Evolutionary conservation across 2,329 filamentous ascomycete species (phyloP).

Genomic region (Aureobasidium zeae): DNA sequence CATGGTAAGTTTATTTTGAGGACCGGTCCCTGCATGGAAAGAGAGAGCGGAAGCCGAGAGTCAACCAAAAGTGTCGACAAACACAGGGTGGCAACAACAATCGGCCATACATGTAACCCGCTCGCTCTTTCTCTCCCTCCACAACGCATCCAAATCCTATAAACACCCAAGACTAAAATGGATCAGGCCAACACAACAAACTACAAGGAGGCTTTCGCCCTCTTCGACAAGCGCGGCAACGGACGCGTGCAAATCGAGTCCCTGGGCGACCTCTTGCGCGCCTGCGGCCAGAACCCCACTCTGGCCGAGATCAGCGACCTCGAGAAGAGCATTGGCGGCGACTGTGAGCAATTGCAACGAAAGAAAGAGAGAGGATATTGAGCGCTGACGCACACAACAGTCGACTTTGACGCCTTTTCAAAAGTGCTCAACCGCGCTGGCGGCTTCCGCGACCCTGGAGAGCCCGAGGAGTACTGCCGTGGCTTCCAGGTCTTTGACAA

Average conservation of each 20-base stretch:
- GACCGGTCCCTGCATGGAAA: constrained; percentile 13
- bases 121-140: not conserved
- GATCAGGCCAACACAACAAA: constrained; percentile 77
- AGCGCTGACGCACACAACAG: constrained; percentile 40
- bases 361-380: not conserved
- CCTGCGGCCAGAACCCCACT: constrained; percentile 96
- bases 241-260: constrained; percentile 80
- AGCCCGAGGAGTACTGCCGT: constrained; percentile 95
- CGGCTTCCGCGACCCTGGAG: constrained; percentile 95
- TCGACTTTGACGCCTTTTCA: constrained; percentile 96
- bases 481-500: constrained; percentile 99
- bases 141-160: constrained; percentile 2
- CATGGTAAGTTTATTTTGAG: constrained; percentile 13
- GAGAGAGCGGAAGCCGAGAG: constrained; percentile 7
- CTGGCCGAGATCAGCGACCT: constrained; percentile 85
- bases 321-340: constrained; percentile 78
- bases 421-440: constrained; percentile 95
- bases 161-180: constrained; percentile 15
- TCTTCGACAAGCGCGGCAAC: constrained; percentile 98
- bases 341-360: constrained; percentile 61
- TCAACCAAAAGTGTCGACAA: constrained; percentile 12
- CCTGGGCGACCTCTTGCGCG: constrained; percentile 86
- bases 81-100: constrained; percentile 14
- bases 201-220: constrained; percentile 99
- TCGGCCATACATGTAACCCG: constrained; percentile 7